Evolutionary conservation across 495 filamentous ascomycete genomes (phyloP).

Genomic region (Daldinia concentrica): DNA sequence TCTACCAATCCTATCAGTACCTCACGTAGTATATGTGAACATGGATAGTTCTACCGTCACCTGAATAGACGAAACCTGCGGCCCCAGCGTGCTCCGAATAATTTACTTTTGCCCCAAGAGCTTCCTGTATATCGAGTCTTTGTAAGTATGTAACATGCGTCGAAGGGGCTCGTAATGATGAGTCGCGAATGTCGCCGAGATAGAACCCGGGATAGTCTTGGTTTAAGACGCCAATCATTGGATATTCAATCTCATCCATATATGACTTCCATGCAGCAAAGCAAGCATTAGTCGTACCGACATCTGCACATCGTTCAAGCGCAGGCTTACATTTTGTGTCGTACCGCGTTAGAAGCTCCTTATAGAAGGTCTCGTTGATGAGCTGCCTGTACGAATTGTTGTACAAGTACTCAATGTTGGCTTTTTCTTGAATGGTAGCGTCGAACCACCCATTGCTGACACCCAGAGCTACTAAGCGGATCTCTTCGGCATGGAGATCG

Average conservation of each 20-base stretch:
- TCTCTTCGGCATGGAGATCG: conserved; percentile 54
- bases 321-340: conserved; percentile 54
- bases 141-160: conserved; percentile 59
- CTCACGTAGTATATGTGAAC: not conserved
- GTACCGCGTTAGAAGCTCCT: conserved; percentile 51
- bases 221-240: conserved; percentile 28
- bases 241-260: not conserved
- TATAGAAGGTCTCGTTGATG: conserved; percentile 55
- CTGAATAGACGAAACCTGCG: not conserved
- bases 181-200: conserved; percentile 62
- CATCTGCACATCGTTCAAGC: conserved; percentile 48
- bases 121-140: conserved; percentile 43
- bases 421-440: conserved; percentile 57
- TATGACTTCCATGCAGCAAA: not conserved
- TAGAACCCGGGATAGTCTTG: conserved; percentile 50
- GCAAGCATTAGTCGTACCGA: not conserved
- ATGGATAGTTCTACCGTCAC: not conserved
- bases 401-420: conserved; percentile 62
- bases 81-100: not conserved
- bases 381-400: conserved; percentile 63
- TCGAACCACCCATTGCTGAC: conserved; percentile 69
- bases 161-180: conserved; percentile 56
- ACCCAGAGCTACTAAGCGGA: conserved; percentile 64
- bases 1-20: not conserved
- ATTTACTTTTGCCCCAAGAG: not conserved